Base-by-base conservation (phyloP, 441 rosid genomes). In the Jatropha podagrica region DNA sequence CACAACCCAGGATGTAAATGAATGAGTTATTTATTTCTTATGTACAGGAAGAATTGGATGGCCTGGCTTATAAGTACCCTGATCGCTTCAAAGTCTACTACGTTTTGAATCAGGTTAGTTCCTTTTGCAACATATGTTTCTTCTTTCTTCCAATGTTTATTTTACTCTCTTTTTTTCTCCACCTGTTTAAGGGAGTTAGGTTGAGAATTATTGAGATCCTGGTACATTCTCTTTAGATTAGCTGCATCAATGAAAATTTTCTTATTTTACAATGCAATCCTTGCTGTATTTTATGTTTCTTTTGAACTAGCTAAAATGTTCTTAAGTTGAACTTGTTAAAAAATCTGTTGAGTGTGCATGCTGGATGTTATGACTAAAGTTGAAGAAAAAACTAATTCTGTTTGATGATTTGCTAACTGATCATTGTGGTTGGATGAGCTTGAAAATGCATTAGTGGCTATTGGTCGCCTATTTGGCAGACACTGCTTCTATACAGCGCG, bases 71-170 rank as follows among this genome's bases (percentile, higher is more conserved):
- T 18, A 84, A 71, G 20, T 91, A 88, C 77, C 91, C 98, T 0
- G 88, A 84, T 64, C 90, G 88, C 71, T 94, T 92, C 84, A 86
- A 86, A 69, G 71, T 92, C 71, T 94, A 86, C 86, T 91, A 89
- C 58, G 99, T 94, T 76, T 69, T 96, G 83, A 96, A 92, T 86
- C 92, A 94, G 98, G 99, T 93, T 58, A 74, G 83, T 75, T 69
- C 20, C 63, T 56, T 64, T 58, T 67, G 41, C 41, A 8, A 71
- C 62, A 38, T 9, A 4, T 49, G 1, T 23, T 58, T 48, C n/a
- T 46, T 42, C 17, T 32, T 23, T 17, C 18, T n/a, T 27, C 3
- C 17, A 8, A 20, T 37, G 9, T 40, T 46, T 5, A 38, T 51
- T 32, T 67, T 23, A 15, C 51, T 17, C 49, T 60, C 20, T 7